Evolutionary conservation across 192 early-diverging fungal genomes (phyloP).

Genomic region (Coemansia sp.): DNA sequence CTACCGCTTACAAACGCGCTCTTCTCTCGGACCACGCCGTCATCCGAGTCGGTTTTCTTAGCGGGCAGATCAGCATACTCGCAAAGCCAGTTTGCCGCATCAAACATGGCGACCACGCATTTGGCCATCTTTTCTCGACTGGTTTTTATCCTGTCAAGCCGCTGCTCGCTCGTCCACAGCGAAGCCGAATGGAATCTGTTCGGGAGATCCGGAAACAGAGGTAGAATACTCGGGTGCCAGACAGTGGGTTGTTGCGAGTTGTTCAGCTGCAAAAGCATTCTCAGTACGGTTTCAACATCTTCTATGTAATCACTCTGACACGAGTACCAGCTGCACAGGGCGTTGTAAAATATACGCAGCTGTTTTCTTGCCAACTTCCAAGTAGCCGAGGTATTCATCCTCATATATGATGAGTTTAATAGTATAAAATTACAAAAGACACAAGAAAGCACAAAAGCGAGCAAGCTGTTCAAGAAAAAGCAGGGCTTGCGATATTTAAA

Average conservation of each 20-base stretch:
- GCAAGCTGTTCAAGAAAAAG: no score
- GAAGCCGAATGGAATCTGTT: constrained; percentile 18
- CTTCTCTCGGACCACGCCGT: no score
- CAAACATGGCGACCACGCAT: constrained; percentile 13
- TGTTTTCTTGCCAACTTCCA: not conserved
- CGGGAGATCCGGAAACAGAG: constrained; percentile 33
- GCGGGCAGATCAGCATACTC: constrained; percentile 3
- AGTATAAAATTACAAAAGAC: not conserved
- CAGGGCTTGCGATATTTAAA: no score
- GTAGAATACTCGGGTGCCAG: constrained; percentile 42
- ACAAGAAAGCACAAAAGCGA: no score
- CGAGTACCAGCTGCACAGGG: constrained; percentile 37
- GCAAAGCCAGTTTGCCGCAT: constrained; percentile 12
- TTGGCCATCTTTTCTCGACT: constrained; percentile 1
- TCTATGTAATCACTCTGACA: constrained; percentile 31
- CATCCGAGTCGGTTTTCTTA: not conserved
- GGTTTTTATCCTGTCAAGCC: not conserved
- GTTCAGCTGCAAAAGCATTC: constrained; percentile 35
- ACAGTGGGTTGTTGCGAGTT: constrained; percentile 42
- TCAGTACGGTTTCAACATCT: constrained; percentile 23
- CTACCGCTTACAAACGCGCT: constrained; percentile 15
- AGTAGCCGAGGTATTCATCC: not conserved
- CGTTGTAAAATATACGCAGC: constrained; percentile 16
- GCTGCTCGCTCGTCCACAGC: constrained; percentile 2
- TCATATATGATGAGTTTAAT: not conserved